Conservation (phyloP, 306 rosid genomes). For the Cicer pinnatifidum region DNA sequence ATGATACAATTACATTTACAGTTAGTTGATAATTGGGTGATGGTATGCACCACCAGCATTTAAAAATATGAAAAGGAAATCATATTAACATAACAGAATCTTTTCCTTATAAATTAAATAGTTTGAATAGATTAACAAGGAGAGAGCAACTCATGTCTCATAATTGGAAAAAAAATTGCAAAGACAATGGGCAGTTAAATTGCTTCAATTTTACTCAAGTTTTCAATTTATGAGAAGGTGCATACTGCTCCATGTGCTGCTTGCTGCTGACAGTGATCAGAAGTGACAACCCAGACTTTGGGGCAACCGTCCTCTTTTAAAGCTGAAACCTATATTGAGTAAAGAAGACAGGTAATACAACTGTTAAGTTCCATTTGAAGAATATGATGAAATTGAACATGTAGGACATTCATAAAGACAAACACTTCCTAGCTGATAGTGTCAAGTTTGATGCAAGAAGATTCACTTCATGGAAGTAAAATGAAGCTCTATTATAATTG, state of each 20-base stretch:
- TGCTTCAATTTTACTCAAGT: slow-evolving; percentile 25
- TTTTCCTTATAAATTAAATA: slow-evolving; percentile 34
- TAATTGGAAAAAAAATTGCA: slow-evolving; percentile 20
- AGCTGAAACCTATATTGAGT: slow-evolving; percentile 69
- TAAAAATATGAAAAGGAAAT: slow-evolving; percentile 29
- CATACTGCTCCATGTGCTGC: slow-evolving; percentile 90
- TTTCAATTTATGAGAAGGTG: slow-evolving; percentile 46
- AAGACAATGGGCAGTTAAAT: slow-evolving; percentile 34
- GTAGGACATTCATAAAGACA: slow-evolving; percentile 6
- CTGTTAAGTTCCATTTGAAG: slow-evolving; percentile 12
- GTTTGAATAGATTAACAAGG: slow-evolving; percentile 28
- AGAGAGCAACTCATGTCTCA: not conserved
- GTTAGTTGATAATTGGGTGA: slow-evolving; percentile 16
- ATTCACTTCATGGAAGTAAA: slow-evolving; percentile 13
- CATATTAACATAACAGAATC: slow-evolving; percentile 5
- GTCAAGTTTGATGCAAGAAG: slow-evolving; percentile 17
- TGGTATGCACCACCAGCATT: slow-evolving; percentile 28
- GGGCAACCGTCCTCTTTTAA: slow-evolving; percentile 95
- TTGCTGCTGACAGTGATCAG: slow-evolving; percentile 81
- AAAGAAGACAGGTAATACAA: not conserved
- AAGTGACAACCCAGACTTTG: slow-evolving; percentile 92
- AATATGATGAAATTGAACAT: slow-evolving; percentile 29
- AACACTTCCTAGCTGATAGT: slow-evolving; percentile 20
- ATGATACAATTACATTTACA: not conserved
- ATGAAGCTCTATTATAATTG: slow-evolving; percentile 7